These are phyloP conservation scores for Paramyrothecium roridum DNA, from an alignment of 2,329 filamentous ascomycete species.

Conservation along the genomic window DNA sequence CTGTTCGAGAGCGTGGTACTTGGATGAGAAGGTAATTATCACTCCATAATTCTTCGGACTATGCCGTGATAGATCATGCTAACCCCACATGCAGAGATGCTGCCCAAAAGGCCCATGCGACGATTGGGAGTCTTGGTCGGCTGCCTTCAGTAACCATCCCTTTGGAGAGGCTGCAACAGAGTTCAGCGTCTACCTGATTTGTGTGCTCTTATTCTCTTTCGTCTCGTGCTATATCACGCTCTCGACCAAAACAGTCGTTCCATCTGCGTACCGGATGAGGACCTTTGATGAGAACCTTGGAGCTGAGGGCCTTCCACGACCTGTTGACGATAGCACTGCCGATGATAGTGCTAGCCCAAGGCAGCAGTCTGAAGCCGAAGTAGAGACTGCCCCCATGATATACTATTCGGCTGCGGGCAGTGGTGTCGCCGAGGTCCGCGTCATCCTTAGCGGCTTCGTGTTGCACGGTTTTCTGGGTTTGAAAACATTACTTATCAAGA, in stretches of 20 bases:
- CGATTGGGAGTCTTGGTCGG: conserved; percentile 55
- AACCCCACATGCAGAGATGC: conserved; percentile 36
- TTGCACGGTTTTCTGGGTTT: conserved; percentile 92
- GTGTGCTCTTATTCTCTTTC: conserved; percentile 67
- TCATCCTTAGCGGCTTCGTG: conserved; percentile 97
- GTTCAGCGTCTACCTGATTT: conserved; percentile 70
- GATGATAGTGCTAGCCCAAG: conserved; percentile 43
- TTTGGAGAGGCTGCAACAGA: conserved; percentile 63
- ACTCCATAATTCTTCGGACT: background rate
- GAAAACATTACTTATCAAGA: conserved; percentile 83
- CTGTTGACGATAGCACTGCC: conserved; percentile 34
- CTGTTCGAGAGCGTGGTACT: conserved; percentile 69
- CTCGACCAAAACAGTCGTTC: conserved; percentile 89
- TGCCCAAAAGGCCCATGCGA: conserved; percentile 54
- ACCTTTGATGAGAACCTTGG: conserved; percentile 92
- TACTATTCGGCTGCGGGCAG: conserved; percentile 96
- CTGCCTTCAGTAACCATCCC: conserved; percentile 40
- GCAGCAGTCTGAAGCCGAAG: conserved; percentile 32
- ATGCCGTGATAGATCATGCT: background rate
- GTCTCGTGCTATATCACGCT: conserved; percentile 77
- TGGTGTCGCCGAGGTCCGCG: conserved; percentile 94
- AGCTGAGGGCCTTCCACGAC: conserved; percentile 49
- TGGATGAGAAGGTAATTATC: conserved; percentile 61
- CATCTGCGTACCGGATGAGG: conserved; percentile 79
- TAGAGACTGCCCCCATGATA: conserved; percentile 65